Evolutionary conservation across 176 grass and related monocot genomes (phyloP), one percentile per base, ranked within the genome.

Genomic region (Juncus inflexus): DNA sequence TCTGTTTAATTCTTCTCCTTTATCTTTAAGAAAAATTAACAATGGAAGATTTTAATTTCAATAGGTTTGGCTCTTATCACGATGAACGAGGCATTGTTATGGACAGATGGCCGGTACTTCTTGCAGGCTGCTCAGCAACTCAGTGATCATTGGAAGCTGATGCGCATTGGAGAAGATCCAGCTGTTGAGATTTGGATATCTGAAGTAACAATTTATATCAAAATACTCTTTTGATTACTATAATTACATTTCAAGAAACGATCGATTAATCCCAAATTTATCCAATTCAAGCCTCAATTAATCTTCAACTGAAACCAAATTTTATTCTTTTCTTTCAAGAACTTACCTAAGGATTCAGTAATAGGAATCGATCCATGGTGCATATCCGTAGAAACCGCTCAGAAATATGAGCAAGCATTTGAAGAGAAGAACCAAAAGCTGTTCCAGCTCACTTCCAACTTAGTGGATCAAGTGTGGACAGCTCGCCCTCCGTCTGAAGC

Each of bases 21-120:
- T 62, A 42, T 15, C 19, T 37, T 71, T 47, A 14, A 71, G 37
- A 28, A 13, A 64, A 51, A 5, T 35, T 74, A 54, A 74, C 58
- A 74, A 12, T 36, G 67, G 10, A 40, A 51, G 9, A 38, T 62
- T 7, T 40, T 1, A 64, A 15, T 15, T 55, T 74, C 35, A 45
- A 75, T 77, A 97, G 94, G 94, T 61, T 75, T 97, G 83, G 87
- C 88, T 84, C 88, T 97, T 81, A 78, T 97, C 63, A 97, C 94
- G 50, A 75, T 77, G 75, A 89, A 81, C 2, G 94, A 86, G 64
- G 94, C 94, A n/a, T 76, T 91, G 9, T 47, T 97, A 66, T 97
- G 94, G 94, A 97, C 94, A 6, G 94, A 97, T 82, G 94, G 85
- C 2, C 87, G 94, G 35, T 97, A 97, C 75, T 97, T 97, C 80